Base-by-base conservation (phyloP, 495 filamentous ascomycete species). In the Penicillium herquei region DNA sequence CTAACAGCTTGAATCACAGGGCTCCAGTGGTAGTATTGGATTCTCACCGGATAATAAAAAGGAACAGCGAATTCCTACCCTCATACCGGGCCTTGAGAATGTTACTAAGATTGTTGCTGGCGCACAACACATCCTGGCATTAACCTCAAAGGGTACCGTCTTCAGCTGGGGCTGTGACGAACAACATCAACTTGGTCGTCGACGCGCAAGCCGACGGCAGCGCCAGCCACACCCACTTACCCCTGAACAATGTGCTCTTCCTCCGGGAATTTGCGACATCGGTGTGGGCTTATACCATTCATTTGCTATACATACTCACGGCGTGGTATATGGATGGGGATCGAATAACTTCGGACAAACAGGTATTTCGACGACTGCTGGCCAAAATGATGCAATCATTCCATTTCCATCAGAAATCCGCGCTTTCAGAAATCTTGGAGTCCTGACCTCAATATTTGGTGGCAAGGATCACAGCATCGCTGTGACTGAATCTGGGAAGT, bases 141-240 rank as follows among this genome's bases (percentile, higher is more conserved):
- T 51, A 33, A 41, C 49, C 12, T 41, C 49, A 41, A 51, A 39
- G 6, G 49, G 49, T 4, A 41, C 49, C 10, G 49, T 51, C 30
- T 51, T 51, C 35, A 41, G 49, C 16, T 51, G 49, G 49, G 49
- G 49, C 21, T 51, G 49, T 41, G 49, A 51, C 32, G 49, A 51
- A 31, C 49, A 51, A 11, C 11, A 51, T 41, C 49, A 51, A 33
- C 49, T 51, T 31, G 49, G 49, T 6, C 21, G 49, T 4, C 35
- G 49, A 3, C 49, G 49, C 2, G 37, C 49, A 51, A 51, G 21
- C 32, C n/a, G 17, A 37, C 34, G 17, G 26, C 30, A 16, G 41
- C 30, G 21, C 1, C 6, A 41, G 16, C n/a, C 49, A 7, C 49
- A 51, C 30, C 49, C 16, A n/a, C 49, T 41, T 4, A 33, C 31